Base-by-base conservation (phyloP, 2,329 filamentous ascomycete genomes). In the Aspergillus sp. region DNA sequence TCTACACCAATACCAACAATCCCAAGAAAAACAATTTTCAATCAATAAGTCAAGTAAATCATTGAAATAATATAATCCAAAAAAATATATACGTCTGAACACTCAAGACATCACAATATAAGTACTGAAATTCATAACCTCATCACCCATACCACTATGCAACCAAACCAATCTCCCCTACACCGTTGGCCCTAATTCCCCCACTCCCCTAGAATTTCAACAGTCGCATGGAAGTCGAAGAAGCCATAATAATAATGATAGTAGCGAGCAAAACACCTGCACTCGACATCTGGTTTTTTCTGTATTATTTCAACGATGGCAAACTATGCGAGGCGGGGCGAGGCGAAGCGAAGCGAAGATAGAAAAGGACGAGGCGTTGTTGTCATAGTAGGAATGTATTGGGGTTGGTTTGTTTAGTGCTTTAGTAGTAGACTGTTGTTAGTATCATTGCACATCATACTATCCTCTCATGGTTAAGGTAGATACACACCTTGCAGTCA, bases 401-500 rank as follows among this genome's bases (percentile, higher is more conserved):
- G 32, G 32, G 32, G 32, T 36, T 36, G 39, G 15, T 9, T 10
- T 21, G 17, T 36, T 55, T 55, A 55, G 53, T 55, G 53, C 53
- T 55, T 1, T 55, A 13, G 4, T 36, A 36, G 32, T 12, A 4
- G 28, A 10, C 9, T 4, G 3, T 30, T 10, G 9, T 30, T 4
- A 30, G 28, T 30, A 4, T 30, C 28, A 4, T 30, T 30, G 1
- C 9, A 30, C 28, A 30, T 10, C 8, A 10, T 13, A 10, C 12
- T 54, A 9, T 15, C 7, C n/a, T 21, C 13, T 19, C 9, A 19
- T 45, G 6, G 5, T 4, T 19, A 32, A 19, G 30, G 15, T 30
- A 9, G n/a, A 10, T 41, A 55, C 25, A 21, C 43, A 55, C 53
- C 25, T 43, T 45, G 53, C 53, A 55, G 51, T 36, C 13, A 39